Conservation (phyloP, 768 basidiomycete genomes). For the Lepiota venenata region DNA sequence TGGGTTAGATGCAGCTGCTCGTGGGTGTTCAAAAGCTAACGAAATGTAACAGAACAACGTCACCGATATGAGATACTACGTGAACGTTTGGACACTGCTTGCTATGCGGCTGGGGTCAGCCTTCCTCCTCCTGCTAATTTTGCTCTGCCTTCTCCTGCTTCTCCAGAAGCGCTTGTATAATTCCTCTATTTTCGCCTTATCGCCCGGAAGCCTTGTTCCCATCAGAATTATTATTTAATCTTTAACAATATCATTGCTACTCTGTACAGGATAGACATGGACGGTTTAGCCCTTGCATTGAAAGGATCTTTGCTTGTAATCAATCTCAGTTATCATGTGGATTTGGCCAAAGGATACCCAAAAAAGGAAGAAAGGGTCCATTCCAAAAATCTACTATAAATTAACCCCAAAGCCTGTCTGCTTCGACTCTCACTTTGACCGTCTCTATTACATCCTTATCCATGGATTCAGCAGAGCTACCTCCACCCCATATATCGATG, state of each 20-base stretch:
- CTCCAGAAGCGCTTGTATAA: slow-evolving; percentile 25
- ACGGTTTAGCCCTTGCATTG: too few relatives aligned
- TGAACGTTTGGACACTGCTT: slow-evolving; percentile 42
- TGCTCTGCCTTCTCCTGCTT: slow-evolving; percentile 24
- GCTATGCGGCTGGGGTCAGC: slow-evolving; percentile 41
- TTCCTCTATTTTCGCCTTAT: slow-evolving; percentile 2
- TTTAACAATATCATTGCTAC: neutral
- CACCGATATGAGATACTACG: slow-evolving; percentile 43
- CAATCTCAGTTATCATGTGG: neutral
- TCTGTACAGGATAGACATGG: neutral
- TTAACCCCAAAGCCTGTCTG: slow-evolving; percentile 7
- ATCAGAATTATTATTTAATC: neutral
- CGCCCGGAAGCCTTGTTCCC: neutral
- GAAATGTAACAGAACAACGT: slow-evolving; percentile 43
- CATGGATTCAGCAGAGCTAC: slow-evolving; percentile 13
- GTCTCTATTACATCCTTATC: neutral
- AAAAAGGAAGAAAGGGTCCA: slow-evolving; percentile 4
- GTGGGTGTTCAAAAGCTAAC: slow-evolving; percentile 10
- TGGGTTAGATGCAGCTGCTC: slow-evolving; percentile 23
- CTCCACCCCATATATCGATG: neutral
- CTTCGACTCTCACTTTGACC: neutral
- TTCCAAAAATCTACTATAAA: slow-evolving; percentile 3
- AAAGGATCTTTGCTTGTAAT: too few relatives aligned
- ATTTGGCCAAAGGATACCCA: neutral
- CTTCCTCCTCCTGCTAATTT: slow-evolving; percentile 39